phyloP scores from a whole-genome alignment of 805 yeast species.

The Cyberlindnera euphorbiiphila region DNA sequence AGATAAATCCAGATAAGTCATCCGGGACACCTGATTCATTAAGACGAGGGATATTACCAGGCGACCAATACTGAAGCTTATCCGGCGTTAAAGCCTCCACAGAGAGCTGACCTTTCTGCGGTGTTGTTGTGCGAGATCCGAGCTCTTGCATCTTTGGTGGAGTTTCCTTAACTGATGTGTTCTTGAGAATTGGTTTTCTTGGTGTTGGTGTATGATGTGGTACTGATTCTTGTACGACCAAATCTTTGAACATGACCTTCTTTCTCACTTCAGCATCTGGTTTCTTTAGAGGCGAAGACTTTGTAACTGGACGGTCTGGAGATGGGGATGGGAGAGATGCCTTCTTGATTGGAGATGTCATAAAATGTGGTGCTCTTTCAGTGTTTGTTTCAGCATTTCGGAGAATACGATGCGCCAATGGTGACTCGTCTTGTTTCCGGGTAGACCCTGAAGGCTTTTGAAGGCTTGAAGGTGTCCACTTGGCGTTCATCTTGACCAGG shows the following conservation, averaged over 20 bases:
- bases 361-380: background rate
- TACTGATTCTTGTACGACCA: slow-evolving; percentile 9
- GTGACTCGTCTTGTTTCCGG: slow-evolving; percentile 2
- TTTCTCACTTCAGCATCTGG: slow-evolving; percentile 6
- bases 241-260: slow-evolving; percentile 20
- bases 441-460: background rate
- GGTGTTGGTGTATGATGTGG: slow-evolving; percentile 17
- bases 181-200: slow-evolving; percentile 23
- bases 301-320: slow-evolving; percentile 17
- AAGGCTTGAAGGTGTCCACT: slow-evolving; percentile 2
- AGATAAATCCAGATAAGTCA: slow-evolving; percentile 17
- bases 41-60: slow-evolving; percentile 25
- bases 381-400: background rate
- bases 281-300: slow-evolving; percentile 24
- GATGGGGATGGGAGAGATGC: slow-evolving; percentile 25
- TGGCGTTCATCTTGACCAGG: background rate
- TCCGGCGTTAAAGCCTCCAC: slow-evolving; percentile 4
- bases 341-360: slow-evolving; percentile 21
- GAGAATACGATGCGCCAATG: slow-evolving; percentile 5
- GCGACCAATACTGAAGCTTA: slow-evolving; percentile 24
- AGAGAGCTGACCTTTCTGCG: no score
- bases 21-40: slow-evolving; percentile 1
- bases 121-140: background rate
- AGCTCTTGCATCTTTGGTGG: slow-evolving; percentile 16
- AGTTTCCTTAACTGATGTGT: background rate